phyloP scores from a whole-genome alignment of 768 basidiomycete genomes.

The Cystofilobasidium macerans region DNA sequence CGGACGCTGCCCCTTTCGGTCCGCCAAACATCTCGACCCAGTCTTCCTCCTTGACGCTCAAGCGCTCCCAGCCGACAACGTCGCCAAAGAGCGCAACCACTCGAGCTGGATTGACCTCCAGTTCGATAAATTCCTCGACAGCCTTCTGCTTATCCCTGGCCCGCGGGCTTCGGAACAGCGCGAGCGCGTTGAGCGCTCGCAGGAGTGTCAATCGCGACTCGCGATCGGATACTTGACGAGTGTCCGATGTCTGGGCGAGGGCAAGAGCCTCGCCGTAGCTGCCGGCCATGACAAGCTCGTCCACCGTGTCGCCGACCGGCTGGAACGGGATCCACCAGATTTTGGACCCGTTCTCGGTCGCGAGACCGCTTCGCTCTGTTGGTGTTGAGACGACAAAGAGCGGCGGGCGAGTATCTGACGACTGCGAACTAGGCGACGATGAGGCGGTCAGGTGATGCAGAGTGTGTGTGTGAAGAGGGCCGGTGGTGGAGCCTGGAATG shows the following conservation, averaged over 20 bases:
- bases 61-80: slow-evolving; percentile 62
- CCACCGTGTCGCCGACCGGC: slow-evolving; percentile 68
- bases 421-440: slow-evolving; percentile 31
- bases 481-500: slow-evolving; percentile 35
- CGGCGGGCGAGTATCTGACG: slow-evolving; percentile 43
- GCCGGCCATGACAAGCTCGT: slow-evolving; percentile 62
- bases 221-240: slow-evolving; percentile 51
- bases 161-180: slow-evolving; percentile 48
- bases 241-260: slow-evolving; percentile 60
- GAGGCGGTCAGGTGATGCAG: slow-evolving; percentile 55
- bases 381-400: slow-evolving; percentile 57
- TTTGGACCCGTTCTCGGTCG: slow-evolving; percentile 56
- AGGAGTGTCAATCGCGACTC: slow-evolving; percentile 51
- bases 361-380: slow-evolving; percentile 54
- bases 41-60: slow-evolving; percentile 54
- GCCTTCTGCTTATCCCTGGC: slow-evolving; percentile 54
- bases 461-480: slow-evolving; percentile 33
- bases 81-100: slow-evolving; percentile 76
- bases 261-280: slow-evolving; percentile 69
- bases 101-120: slow-evolving; percentile 86
- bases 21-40: slow-evolving; percentile 85
- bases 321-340: slow-evolving; percentile 65
- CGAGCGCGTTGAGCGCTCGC: slow-evolving; percentile 63
- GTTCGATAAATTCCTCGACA: slow-evolving; percentile 73
- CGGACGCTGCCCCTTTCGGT: slow-evolving; percentile 27